A percentile compares a stretch with the other conserved stretches of the same genome.
Evolutionary conservation across 805 yeast species (phyloP).

Genomic region (Maudiozyma turicensis): DNA sequence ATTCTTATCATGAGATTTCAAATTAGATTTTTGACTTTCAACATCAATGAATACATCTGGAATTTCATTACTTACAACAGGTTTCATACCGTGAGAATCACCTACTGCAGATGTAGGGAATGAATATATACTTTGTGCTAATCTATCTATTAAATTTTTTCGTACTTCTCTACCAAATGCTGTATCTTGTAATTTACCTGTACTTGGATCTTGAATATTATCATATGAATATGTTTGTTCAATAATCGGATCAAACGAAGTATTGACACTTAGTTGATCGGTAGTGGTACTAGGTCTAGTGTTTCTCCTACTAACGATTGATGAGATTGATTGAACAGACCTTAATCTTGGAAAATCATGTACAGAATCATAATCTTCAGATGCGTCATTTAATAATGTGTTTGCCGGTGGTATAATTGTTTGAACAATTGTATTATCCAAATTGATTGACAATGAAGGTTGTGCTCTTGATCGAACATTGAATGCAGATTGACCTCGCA

Average conservation of each 20-base stretch:
- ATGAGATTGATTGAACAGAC: neutral
- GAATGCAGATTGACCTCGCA: neutral
- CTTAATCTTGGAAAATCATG: neutral
- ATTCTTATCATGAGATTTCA: slow-evolving; percentile 39
- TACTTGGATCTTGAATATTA: neutral
- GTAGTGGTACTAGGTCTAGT: neutral
- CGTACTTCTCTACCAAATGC: neutral
- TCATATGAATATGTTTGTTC: neutral
- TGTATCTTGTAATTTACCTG: neutral
- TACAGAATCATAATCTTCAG: neutral
- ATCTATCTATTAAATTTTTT: slow-evolving; percentile 3
- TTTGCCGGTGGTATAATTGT: neutral
- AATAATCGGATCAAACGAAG: neutral
- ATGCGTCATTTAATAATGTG: neutral
- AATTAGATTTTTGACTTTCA: neutral
- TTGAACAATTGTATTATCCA: slow-evolving; percentile 6
- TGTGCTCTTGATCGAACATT: slow-evolving; percentile 1
- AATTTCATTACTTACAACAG: slow-evolving; percentile 24
- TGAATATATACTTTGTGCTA: slow-evolving; percentile 17
- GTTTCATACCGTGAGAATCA: slow-evolving; percentile 3
- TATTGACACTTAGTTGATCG: neutral
- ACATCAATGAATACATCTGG: slow-evolving; percentile 17
- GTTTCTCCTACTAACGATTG: neutral
- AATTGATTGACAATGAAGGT: slow-evolving; percentile 6
- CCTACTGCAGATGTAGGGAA: slow-evolving; percentile 9